Percentiles rank a stretch among this genome's conserved stretches.
Evolutionary conservation across 2,329 filamentous ascomycete genomes (phyloP).

Genomic region (Alternaria gansuensis): DNA sequence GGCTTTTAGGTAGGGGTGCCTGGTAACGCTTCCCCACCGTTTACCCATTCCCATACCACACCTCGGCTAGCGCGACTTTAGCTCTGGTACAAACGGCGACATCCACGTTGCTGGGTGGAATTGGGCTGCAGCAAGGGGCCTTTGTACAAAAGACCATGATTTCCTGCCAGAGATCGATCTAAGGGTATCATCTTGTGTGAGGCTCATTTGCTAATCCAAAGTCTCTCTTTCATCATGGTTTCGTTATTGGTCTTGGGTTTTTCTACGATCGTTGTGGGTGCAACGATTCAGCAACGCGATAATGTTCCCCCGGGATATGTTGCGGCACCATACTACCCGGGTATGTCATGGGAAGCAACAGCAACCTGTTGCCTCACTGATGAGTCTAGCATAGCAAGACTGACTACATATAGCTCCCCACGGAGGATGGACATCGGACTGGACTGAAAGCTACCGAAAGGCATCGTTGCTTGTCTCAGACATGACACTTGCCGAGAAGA

Average conservation of each 20-base stretch:
- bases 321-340: slow-evolving; percentile 71
- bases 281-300: slow-evolving; percentile 44
- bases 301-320: slow-evolving; percentile 49
- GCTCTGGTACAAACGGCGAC: slow-evolving; percentile 11
- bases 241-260: slow-evolving; percentile 35
- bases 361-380: neutral
- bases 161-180: neutral
- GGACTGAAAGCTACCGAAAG: slow-evolving; percentile 74
- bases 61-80: slow-evolving; percentile 19
- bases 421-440: slow-evolving; percentile 74
- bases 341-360: slow-evolving; percentile 17
- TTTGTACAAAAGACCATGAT: slow-evolving; percentile 16
- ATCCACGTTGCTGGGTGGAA: slow-evolving; percentile 18
- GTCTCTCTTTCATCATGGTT: slow-evolving; percentile 32
- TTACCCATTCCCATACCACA: slow-evolving; percentile 19
- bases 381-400: neutral
- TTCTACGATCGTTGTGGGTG: slow-evolving; percentile 32
- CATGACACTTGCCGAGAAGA: slow-evolving; percentile 84
- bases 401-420: slow-evolving; percentile 61
- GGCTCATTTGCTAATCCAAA: slow-evolving; percentile 9
- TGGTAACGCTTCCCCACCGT: neutral
- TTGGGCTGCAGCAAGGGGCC: slow-evolving; percentile 4
- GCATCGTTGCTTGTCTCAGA: slow-evolving; percentile 73
- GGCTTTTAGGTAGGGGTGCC: too few relatives aligned
- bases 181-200: slow-evolving; percentile 12